phyloP scores from a whole-genome alignment of 225 moss, liverwort and hornwort species.

The Pleurozium schreberi region DNA sequence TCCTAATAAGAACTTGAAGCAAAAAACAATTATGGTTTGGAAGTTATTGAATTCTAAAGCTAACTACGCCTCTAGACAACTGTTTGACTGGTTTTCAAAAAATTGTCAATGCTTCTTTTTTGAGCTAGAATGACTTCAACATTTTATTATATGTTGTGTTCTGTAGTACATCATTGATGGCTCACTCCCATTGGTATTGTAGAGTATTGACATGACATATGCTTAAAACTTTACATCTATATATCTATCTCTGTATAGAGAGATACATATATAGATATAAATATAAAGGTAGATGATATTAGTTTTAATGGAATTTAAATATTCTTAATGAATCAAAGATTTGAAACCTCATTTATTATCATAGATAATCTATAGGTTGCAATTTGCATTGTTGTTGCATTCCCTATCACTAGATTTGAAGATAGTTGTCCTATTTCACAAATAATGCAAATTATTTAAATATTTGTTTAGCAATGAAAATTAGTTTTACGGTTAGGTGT shows the following conservation, averaged over 20 bases:
- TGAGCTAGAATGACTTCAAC: background rate
- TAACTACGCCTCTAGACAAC: fast-evolving
- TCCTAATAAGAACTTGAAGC: background rate
- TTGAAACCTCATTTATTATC: background rate
- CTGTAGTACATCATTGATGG: background rate
- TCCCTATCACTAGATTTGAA: background rate
- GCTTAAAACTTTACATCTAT: too few species aligned
- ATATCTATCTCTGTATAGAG: too few species aligned
- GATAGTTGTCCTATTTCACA: background rate
- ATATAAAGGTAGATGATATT: background rate
- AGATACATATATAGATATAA: too few species aligned
- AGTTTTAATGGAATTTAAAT: background rate
- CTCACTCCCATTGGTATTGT: background rate
- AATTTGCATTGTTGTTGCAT: background rate
- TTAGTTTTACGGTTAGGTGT: too few species aligned
- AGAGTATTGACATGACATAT: background rate
- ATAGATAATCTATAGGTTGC: background rate
- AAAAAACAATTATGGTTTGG: background rate
- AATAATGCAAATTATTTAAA: background rate
- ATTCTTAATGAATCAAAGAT: background rate
- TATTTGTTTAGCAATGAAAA: background rate
- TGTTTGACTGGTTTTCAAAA: background rate
- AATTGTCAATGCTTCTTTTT: background rate
- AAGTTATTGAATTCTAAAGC: background rate
- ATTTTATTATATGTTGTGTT: background rate